Evolutionary conservation across 2,329 filamentous ascomycete species (phyloP), one percentile per base, ranked within the genome.

Genomic region (Trichoderma polysporum): DNA sequence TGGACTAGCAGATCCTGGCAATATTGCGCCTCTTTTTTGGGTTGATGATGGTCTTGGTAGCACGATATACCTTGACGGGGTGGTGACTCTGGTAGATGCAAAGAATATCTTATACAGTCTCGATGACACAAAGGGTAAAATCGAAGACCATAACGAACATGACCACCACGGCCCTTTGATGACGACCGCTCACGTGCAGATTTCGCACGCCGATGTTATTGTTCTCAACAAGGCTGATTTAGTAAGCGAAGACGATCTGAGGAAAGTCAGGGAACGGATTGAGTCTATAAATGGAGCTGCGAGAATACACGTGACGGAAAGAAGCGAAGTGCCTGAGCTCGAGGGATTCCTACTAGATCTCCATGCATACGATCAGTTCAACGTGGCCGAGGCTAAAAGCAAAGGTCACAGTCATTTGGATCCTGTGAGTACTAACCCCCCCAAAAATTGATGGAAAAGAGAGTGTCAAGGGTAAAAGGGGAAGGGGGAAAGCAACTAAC

Each of bases 1-100:
- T 0, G 95, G 95, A 0, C 85, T 99, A 6, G 95, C 95, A 4
- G 94, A 99, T 75, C 95, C 95, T 0, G 95, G 95, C 1, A 98
- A 98, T 74, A 88, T 99, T 60, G 95, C 95, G 0, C 95, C 95
- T 0, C 81, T 98, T 15, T 99, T 99, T 81, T 99, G 95, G 95
- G 90, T 99, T 29, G 95, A 99, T 73, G 94, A 98, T 71, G 95
- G 94, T 0, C 85, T 99, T 2, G 94, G 93, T 8, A 97, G 94
- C 78, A 94, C 91, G 41, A 97, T 99, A 73, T 99, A 97, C 77
- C 87, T 99, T 0, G 95, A 99, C 75, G 95, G 95, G 2, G 97
- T 99, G 66, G 94, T 98, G 54, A 98, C 95, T 0, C 83, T 99
- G 1, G 92, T 99, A 22, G 95, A 99, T 77, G 94, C 94, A 35